A percentile compares a stretch with the other conserved stretches of the same genome.
Evolutionary conservation across 495 filamentous ascomycete species (phyloP).

Genomic region (Neurospora hispaniola): DNA sequence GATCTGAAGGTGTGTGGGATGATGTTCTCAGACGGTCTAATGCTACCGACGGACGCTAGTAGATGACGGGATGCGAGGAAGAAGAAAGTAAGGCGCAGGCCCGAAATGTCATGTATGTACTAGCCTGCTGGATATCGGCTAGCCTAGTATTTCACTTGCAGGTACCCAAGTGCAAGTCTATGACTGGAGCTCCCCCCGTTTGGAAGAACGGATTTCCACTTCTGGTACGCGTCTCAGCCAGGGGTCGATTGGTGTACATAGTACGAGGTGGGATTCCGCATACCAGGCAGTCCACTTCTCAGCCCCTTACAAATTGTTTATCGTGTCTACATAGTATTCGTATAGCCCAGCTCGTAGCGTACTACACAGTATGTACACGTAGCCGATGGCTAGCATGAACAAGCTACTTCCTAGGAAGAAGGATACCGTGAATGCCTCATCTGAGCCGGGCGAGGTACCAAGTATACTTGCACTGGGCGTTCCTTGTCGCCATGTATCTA

Average conservation of each 20-base stretch:
- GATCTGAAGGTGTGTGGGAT: not conserved
- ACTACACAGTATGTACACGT: not conserved
- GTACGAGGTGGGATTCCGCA: not conserved
- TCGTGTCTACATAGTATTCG: not conserved
- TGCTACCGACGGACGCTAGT: not conserved
- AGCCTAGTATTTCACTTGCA: not conserved
- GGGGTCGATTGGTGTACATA: not conserved
- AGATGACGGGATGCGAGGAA: slow-evolving; percentile 1
- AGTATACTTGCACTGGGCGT: not conserved
- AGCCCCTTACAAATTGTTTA: not conserved
- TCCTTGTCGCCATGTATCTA: not conserved
- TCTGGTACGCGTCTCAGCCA: not conserved
- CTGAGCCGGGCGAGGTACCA: not conserved
- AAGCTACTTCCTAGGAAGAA: not conserved
- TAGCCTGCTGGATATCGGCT: not conserved
- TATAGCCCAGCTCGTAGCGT: not conserved
- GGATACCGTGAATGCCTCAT: not conserved
- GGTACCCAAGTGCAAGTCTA: not conserved
- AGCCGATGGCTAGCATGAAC: not conserved
- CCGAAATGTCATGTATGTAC: not conserved
- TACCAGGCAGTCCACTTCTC: not conserved
- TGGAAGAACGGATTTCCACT: not conserved
- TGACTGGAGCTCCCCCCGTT: not conserved
- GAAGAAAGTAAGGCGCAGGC: not conserved
- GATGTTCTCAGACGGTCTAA: not conserved